A percentile compares a stretch with the other conserved stretches of the same genome.
Evolutionary conservation across 495 filamentous ascomycete genomes (phyloP).

Genomic region (Entonaema liquescens): DNA sequence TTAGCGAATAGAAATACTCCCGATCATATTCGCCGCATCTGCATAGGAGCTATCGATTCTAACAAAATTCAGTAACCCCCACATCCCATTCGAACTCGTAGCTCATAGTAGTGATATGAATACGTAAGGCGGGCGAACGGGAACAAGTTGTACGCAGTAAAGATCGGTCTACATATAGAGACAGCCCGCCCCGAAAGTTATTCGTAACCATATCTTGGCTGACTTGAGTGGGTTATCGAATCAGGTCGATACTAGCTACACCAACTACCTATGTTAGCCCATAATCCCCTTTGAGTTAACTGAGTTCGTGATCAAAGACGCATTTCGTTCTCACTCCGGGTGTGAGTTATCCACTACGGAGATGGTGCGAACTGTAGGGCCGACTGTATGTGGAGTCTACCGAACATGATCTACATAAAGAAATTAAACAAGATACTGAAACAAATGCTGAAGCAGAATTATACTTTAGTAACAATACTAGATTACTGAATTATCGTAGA

Average conservation of each 20-base stretch:
- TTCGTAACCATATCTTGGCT: not conserved
- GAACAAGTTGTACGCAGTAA: not conserved
- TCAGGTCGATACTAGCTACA: not conserved
- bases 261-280: not conserved
- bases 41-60: not conserved
- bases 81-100: not conserved
- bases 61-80: not conserved
- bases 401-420: not conserved
- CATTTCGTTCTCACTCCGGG: not conserved
- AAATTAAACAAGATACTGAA: not conserved
- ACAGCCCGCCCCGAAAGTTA: not conserved
- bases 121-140: not conserved
- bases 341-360: not conserved
- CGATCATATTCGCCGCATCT: conserved; percentile 13
- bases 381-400: not conserved
- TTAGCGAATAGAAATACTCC: conserved; percentile 24
- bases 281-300: not conserved
- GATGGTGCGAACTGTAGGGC: not conserved
- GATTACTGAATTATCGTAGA: too few relatives aligned
- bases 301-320: not conserved
- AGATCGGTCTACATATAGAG: not conserved
- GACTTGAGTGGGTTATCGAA: not conserved
- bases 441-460: not conserved
- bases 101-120: not conserved
- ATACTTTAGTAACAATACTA: too few relatives aligned